phyloP scores from a whole-genome alignment of 2,329 filamentous ascomycete species.

The Apiospora phragmitis region DNA sequence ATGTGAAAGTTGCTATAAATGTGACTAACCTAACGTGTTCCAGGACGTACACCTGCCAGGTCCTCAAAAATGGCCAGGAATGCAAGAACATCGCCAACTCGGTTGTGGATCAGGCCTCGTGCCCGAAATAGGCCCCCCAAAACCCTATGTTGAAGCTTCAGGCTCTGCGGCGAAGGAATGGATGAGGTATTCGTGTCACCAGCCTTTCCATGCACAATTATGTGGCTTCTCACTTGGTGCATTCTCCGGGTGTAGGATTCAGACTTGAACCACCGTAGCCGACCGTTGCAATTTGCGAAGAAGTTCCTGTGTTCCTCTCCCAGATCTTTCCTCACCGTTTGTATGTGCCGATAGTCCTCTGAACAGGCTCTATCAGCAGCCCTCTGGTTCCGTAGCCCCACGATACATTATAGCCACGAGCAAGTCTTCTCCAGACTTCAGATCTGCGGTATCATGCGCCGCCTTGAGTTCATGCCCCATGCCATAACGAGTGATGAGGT shows the following conservation, averaged over 20 bases:
- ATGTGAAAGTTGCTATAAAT: too few species aligned
- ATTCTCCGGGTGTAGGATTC: neutral
- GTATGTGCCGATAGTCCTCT: neutral
- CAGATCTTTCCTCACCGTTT: neutral
- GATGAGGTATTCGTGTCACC: neutral
- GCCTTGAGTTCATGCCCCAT: neutral
- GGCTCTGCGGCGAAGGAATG: too few species aligned
- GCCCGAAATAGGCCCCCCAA: neutral
- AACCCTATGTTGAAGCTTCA: neutral
- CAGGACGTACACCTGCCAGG: conserved; percentile 3
- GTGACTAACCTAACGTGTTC: neutral
- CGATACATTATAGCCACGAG: neutral
- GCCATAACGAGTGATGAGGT: neutral
- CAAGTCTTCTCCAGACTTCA: neutral
- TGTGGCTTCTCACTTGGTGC: neutral
- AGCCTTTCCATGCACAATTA: neutral
- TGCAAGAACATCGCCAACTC: neutral
- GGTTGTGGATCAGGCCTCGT: neutral
- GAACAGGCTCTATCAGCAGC: neutral
- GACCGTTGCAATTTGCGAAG: too few species aligned
- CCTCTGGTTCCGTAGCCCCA: neutral
- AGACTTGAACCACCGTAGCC: neutral
- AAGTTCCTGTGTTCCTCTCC: neutral
- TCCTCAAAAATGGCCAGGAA: conserved; percentile 9
- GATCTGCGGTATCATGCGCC: neutral